These are phyloP conservation scores for Thelonectria discophora DNA, from an alignment of 2,329 filamentous ascomycete genomes.

Conservation along the genomic window DNA sequence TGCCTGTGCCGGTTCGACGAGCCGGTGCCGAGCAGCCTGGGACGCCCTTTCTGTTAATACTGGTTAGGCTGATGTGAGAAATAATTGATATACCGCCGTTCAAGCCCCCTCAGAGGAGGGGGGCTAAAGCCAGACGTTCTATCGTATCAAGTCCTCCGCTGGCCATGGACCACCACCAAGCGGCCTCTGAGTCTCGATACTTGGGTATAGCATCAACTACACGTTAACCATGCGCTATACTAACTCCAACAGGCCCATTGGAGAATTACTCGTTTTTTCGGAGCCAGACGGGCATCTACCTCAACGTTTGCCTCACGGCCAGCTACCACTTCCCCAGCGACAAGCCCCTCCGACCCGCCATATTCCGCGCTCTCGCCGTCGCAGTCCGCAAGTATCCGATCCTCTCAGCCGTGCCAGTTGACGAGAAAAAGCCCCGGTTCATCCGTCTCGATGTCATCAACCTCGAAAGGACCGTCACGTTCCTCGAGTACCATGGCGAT, in stretches of 20 bases:
- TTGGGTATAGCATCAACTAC: background rate
- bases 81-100: too few relatives aligned
- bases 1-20: background rate
- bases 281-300: slow-evolving; percentile 2
- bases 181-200: background rate
- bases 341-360: background rate
- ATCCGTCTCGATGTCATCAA: background rate
- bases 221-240: background rate
- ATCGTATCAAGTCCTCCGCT: too few relatives aligned
- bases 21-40: background rate
- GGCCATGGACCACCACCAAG: background rate
- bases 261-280: slow-evolving; percentile 5
- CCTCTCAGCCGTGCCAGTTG: background rate
- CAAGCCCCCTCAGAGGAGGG: too few relatives aligned
- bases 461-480: slow-evolving; percentile 1
- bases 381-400: background rate
- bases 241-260: background rate
- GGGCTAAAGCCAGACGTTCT: too few relatives aligned
- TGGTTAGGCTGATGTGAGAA: too few relatives aligned
- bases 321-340: background rate
- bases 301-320: slow-evolving; percentile 10
- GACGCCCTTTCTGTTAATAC: too few relatives aligned
- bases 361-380: background rate
- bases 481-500: background rate
- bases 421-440: background rate